These are phyloP conservation scores for Penicillium waksmanii DNA, from an alignment of 495 filamentous ascomycete species.

Conservation along the genomic window DNA sequence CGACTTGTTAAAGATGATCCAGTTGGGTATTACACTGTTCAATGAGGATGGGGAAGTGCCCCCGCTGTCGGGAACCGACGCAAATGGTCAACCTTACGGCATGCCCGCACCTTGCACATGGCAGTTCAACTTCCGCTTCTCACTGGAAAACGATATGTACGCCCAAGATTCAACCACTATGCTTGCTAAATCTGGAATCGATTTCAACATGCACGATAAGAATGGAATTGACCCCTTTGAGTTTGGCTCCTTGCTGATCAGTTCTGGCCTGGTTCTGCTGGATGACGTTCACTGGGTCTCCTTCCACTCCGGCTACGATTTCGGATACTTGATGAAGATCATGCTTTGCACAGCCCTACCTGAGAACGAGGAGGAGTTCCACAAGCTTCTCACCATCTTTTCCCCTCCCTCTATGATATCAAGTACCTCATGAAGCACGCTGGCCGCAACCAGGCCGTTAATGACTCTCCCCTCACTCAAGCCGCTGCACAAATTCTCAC, in stretches of 20 bases:
- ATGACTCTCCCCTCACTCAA: constrained; percentile 61
- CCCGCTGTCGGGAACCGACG: constrained; percentile 66
- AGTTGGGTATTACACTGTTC: constrained; percentile 92
- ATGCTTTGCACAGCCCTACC: constrained; percentile 79
- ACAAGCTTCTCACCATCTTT: constrained; percentile 84
- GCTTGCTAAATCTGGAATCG: constrained; percentile 81
- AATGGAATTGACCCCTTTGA: constrained; percentile 90
- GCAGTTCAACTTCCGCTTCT: constrained; percentile 99
- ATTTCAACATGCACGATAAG: constrained; percentile 78
- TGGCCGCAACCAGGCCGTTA: constrained; percentile 64
- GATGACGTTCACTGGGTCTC: constrained; percentile 93
- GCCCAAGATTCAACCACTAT: constrained; percentile 89
- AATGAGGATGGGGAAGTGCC: constrained; percentile 83
- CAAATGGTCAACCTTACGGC: constrained; percentile 50
- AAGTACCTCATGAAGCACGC: constrained; percentile 95
- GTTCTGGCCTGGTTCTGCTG: constrained; percentile 85
- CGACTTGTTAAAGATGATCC: constrained; percentile 94
- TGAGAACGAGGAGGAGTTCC: constrained; percentile 84
- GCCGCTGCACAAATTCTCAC: constrained; percentile 69
- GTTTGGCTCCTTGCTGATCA: constrained; percentile 87
- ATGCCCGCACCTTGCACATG: constrained; percentile 83
- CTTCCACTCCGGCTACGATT: constrained; percentile 99
- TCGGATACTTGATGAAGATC: constrained; percentile 94
- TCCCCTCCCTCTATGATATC: constrained; percentile 91
- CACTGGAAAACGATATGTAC: constrained; percentile 93